A percentile compares a stretch with the other conserved stretches of the same genome.
phyloP scores from a whole-genome alignment of 2,329 filamentous ascomycete species.

The Blastomyces parvus region DNA sequence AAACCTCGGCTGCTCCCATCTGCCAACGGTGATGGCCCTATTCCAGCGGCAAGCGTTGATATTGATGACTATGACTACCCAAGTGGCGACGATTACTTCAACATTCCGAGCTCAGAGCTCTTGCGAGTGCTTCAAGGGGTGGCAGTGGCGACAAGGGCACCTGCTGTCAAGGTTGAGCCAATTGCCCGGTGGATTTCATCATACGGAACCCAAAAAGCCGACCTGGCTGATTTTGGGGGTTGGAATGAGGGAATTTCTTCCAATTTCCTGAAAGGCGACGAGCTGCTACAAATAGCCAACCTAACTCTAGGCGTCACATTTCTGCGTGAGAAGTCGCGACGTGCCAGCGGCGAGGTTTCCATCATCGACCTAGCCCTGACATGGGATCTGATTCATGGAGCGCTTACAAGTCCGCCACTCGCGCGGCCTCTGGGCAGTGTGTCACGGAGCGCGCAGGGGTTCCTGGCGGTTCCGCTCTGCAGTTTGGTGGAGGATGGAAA shows the following conservation, averaged over 20 bases:
- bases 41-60: not conserved
- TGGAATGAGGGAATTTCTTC: not conserved
- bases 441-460: not conserved
- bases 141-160: not conserved
- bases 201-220: not conserved
- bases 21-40: not conserved
- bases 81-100: not conserved
- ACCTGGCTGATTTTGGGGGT: not conserved
- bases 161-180: not conserved
- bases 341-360: not conserved
- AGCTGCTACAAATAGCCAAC: not conserved
- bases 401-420: not conserved
- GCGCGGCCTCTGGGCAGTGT: not conserved
- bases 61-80: not conserved
- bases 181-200: not conserved
- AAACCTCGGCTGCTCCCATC: not conserved
- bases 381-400: not conserved
- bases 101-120: not conserved
- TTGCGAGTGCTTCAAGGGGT: conserved; percentile 3
- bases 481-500: not conserved
- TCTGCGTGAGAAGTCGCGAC: not conserved
- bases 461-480: not conserved
- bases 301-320: not conserved
- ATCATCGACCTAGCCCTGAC: not conserved
- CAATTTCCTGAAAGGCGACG: not conserved